Evolutionary conservation across 2,329 filamentous ascomycete species (phyloP), one percentile per base, ranked within the genome.

Genomic region (Rhynchosporium agropyri): DNA sequence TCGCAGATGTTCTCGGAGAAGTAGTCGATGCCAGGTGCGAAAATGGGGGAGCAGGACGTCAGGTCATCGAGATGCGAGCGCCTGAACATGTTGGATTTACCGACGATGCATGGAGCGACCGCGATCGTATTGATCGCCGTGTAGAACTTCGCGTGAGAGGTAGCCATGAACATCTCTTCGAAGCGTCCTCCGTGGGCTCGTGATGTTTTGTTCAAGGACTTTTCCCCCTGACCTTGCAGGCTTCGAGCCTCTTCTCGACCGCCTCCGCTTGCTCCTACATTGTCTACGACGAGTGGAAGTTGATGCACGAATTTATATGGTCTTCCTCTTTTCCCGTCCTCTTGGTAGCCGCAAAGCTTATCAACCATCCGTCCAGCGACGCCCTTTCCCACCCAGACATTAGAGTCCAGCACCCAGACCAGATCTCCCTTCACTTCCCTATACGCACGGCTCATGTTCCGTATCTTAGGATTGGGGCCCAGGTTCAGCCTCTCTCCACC

Each of bases 41-140:
- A 79, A 63, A 61, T 76, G 68, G 71, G 78, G 69, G 65, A 75
- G 72, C 36, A 71, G 66, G 68, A 80, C 38, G 87, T 88, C 8
- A 95, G 84, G 68, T 84, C 83, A 76, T 97, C 86, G 42, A 99
- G 85, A 72, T 99, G 94, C 0, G 91, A 91, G 65, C 90, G 91
- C 63, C 95, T 90, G 78, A 98, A 99, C 93, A 99, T 98, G 78
- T 96, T 98, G 72, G 92, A 96, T 79, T 99, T 99, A 57, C 95
- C 95, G 28, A 98, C 89, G 63, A 96, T 89, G 76, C 95, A 99
- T 8, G 96, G 95, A 0, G 95, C 95, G 58, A 98, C 79, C 3
- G 90, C 84, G 15, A 97, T 91, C 0, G 91, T 91, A 77, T 98
- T 98, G 82, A 99, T 99, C 65, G 94, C 95, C 8, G 89, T 89